A percentile compares a stretch with the other conserved stretches of the same genome.
Evolutionary conservation across 108 stramenopile species (phyloP).

Genomic region (Skeletonema menzelii): DNA sequence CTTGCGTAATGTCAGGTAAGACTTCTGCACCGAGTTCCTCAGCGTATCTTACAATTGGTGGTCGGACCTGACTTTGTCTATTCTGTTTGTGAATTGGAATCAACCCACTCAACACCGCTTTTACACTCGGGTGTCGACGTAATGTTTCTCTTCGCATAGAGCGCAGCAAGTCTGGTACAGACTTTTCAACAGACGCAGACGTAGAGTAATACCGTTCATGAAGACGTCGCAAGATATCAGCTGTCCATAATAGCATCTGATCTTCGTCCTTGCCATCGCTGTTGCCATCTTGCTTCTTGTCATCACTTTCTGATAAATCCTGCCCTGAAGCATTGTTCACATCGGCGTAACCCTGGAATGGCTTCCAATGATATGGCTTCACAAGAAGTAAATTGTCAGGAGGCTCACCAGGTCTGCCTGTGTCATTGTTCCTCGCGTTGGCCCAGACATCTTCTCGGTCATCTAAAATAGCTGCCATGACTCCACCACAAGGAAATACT

Average conservation of each 20-base stretch:
- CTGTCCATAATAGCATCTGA: constrained; percentile 68
- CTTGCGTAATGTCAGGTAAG: constrained; percentile 42
- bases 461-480: constrained; percentile 85
- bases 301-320: constrained; percentile 54
- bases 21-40: constrained; percentile 78
- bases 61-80: constrained; percentile 42
- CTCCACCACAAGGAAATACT: constrained; percentile 85
- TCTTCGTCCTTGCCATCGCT: constrained; percentile 49
- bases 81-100: constrained; percentile 72
- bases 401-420: constrained; percentile 75
- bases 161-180: constrained; percentile 65
- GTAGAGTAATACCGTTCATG: constrained; percentile 64
- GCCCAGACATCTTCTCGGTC: constrained; percentile 94
- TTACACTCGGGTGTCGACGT: constrained; percentile 20
- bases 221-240: constrained; percentile 60
- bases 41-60: constrained; percentile 71
- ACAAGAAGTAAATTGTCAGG: constrained; percentile 81
- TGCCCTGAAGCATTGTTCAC: constrained; percentile 84
- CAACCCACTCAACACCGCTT: constrained; percentile 74
- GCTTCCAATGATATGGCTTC: constrained; percentile 81
- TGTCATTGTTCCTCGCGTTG: constrained; percentile 69
- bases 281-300: constrained; percentile 16
- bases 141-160: constrained; percentile 64
- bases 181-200: constrained; percentile 33
- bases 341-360: constrained; percentile 81